phyloP scores from a whole-genome alignment of 257 asterid species.

The Handroanthus guayacan region DNA sequence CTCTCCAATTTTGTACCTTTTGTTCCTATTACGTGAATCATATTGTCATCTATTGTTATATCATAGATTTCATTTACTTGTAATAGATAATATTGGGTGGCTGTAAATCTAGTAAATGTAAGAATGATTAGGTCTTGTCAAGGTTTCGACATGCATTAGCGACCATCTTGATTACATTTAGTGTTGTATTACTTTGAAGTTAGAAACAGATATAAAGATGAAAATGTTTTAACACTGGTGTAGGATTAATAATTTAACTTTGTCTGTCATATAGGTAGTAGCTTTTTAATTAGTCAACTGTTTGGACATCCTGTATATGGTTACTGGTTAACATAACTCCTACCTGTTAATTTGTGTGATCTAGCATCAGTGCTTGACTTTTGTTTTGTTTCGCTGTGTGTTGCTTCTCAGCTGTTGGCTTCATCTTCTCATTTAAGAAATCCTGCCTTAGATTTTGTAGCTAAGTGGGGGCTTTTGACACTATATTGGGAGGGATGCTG shows the following conservation, averaged over 20 bases:
- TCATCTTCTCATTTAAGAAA: conserved; percentile 10
- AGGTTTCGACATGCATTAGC: conserved; percentile 2
- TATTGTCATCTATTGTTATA: conserved; percentile 3
- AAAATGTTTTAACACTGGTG: background rate
- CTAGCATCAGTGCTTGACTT: background rate
- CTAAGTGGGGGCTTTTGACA: background rate
- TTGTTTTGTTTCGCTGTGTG: background rate
- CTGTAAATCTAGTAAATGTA: background rate
- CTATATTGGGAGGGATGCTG: conserved; percentile 9
- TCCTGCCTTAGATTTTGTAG: conserved; percentile 10
- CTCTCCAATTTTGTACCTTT: conserved; percentile 12
- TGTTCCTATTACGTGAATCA: conserved; percentile 11
- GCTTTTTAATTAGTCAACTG: conserved; percentile 9
- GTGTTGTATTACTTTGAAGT: background rate
- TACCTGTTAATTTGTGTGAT: background rate
- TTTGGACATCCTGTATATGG: background rate
- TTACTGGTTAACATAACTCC: background rate
- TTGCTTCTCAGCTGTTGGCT: background rate
- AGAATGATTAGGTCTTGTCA: conserved; percentile 14
- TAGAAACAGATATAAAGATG: conserved; percentile 1
- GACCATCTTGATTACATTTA: conserved; percentile 5
- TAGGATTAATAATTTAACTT: background rate
- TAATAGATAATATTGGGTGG: background rate
- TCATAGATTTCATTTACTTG: conserved; percentile 2
- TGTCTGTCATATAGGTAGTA: background rate